A percentile compares a stretch with the other conserved stretches of the same genome.
Conservation (phyloP, 352 stramenopile genomes). For the Globisporangium okanoganense region DNA sequence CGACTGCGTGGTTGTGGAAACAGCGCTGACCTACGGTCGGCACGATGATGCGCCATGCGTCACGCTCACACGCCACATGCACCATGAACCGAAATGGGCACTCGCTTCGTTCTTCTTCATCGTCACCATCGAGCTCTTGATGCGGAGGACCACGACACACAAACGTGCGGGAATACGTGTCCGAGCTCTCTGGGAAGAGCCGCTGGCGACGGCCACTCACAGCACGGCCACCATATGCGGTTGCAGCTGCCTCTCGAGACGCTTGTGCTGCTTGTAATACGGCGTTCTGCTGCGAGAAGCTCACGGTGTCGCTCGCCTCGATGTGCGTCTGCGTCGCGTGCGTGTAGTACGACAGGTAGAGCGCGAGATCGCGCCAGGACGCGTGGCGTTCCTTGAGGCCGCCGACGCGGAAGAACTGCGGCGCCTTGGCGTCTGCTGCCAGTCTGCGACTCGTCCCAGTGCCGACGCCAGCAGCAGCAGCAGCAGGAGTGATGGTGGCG, state of each 20-base stretch:
- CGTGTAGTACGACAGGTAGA: neutral
- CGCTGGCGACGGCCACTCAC: neutral
- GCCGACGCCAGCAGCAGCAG: neutral
- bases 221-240: neutral
- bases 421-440: neutral
- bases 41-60: neutral
- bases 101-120: neutral
- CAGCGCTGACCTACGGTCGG: neutral
- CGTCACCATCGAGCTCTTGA: neutral
- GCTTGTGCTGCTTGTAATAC: neutral
- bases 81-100: neutral
- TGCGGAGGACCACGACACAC: neutral
- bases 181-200: neutral
- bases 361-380: neutral
- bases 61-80: neutral
- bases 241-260: neutral
- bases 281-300: neutral
- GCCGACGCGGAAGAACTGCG: constrained; percentile 1
- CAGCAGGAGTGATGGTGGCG: neutral
- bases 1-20: neutral
- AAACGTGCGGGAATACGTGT: neutral
- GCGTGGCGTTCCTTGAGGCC: neutral
- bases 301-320: neutral
- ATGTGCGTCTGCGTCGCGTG: constrained; percentile 4
- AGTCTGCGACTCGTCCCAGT: neutral